Evolutionary conservation across 139 green algal genomes (phyloP), one percentile per base, ranked within the genome.

Genomic region (Coelastrella sp.): DNA sequence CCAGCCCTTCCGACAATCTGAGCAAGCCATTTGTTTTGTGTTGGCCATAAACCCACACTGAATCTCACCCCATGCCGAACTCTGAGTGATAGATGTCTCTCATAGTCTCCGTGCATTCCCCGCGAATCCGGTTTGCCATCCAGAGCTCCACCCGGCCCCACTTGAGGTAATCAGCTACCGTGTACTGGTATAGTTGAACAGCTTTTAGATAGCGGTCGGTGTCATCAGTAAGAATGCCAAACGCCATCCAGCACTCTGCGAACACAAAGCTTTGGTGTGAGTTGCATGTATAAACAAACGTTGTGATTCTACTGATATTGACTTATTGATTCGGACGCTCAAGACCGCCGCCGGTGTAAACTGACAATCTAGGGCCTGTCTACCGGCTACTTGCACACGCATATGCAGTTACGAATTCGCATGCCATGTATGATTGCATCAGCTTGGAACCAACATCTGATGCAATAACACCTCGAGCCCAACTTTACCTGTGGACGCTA

Each of bases 21-120:
- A 77, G 71, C 71, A 77, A 19, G 71, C 19, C 3, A 22, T 4
- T 77, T 7, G 14, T 0, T 23, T 10, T 20, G 71, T 23, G 14
- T 20, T n/a, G 71, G 32, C 32, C 32, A 47, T 47, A 47, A 47
- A 47, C 32, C 32, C 32, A 47, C 32, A 47, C 32, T 47, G 32
- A 47, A 2, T 47, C 32, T 47, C 32, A 47, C 32, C 71, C 71
- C 71, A 5, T 19, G 57, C 80, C 74, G 23, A 80, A 57, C 74
- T 80, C 7, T 16, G 57, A 64, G 73, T 89, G 85, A 58, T 83
- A 89, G 3, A 89, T 68, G 56, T 89, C 85, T 22, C 86, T 73
- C 76, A 86, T 61, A 2, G 86, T 90, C 65, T 90, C 86, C 3
- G 61, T 59, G 22, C 74, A 80, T 58, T 80, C 74, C 3, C 74